Percentiles rank a stretch among this genome's conserved stretches.
These are phyloP conservation scores for Pleurotus djamor DNA, from an alignment of 768 basidiomycete species.

Conservation along the genomic window DNA sequence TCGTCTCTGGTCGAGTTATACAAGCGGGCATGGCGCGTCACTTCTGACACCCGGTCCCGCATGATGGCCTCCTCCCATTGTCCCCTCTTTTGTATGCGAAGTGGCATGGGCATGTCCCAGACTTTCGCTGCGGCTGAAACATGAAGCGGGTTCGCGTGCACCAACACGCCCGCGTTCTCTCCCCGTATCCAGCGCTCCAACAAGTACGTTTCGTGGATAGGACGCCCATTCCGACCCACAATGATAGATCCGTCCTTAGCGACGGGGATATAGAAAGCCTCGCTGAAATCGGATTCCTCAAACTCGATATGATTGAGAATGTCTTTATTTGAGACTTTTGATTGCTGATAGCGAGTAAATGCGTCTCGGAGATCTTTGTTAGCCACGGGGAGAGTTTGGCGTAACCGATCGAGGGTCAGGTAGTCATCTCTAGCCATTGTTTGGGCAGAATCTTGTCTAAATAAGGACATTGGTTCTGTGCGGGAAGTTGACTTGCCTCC, in stretches of 20 bases:
- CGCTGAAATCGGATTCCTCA: constrained; percentile 39
- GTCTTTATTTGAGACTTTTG: constrained; percentile 18
- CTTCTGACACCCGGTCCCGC: constrained; percentile 25
- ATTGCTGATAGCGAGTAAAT: constrained; percentile 24
- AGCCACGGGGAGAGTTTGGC: not conserved
- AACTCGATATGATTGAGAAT: constrained; percentile 51
- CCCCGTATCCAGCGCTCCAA: constrained; percentile 46
- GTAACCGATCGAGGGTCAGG: constrained; percentile 34
- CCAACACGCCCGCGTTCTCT: constrained; percentile 40
- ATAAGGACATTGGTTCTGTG: constrained; percentile 44
- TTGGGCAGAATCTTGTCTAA: constrained; percentile 27
- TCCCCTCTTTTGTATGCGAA: constrained; percentile 21
- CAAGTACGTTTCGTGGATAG: constrained; percentile 36
- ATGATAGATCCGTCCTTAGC: too few relatives aligned
- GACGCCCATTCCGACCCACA: too few relatives aligned
- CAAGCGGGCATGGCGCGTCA: constrained; percentile 27
- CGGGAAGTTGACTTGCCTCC: constrained; percentile 51
- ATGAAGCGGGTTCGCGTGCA: constrained; percentile 10
- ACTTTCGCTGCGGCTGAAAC: constrained; percentile 20
- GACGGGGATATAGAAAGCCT: too few relatives aligned
- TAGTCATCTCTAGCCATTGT: constrained; percentile 31
- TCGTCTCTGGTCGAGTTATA: constrained; percentile 40
- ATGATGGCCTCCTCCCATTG: constrained; percentile 35
- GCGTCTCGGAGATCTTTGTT: constrained; percentile 18
- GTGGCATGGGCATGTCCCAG: constrained; percentile 31